Percentiles rank a stretch among this genome's conserved stretches.
Evolutionary conservation across 352 stramenopile genomes (phyloP).

Genomic region (Phytopythium aichiense): DNA sequence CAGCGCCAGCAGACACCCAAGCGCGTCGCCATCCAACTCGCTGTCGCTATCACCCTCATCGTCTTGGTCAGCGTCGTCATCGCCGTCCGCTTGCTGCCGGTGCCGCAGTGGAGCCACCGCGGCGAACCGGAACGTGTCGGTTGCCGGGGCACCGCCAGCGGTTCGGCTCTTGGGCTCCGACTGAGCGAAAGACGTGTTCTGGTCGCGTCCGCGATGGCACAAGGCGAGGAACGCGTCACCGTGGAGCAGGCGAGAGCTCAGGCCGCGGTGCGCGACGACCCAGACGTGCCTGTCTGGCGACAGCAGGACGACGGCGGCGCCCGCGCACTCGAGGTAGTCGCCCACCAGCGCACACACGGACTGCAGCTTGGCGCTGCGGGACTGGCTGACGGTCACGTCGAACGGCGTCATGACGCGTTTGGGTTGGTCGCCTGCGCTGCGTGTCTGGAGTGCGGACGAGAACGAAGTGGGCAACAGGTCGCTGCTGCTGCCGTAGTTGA

Average conservation of each 20-base stretch:
- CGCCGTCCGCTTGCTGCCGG: background rate
- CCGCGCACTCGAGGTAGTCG: constrained; percentile 70
- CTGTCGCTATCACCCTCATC: background rate
- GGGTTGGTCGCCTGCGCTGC: background rate
- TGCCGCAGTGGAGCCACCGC: constrained; percentile 44
- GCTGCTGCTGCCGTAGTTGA: background rate
- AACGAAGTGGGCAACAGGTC: background rate
- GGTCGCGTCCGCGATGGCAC: constrained; percentile 39
- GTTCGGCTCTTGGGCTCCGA: constrained; percentile 25
- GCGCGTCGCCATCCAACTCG: constrained; percentile 10
- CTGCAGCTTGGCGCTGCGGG: constrained; percentile 64
- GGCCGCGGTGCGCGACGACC: constrained; percentile 59
- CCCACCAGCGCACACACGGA: constrained; percentile 61
- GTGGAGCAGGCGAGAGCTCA: constrained; percentile 46
- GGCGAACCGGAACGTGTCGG: constrained; percentile 56
- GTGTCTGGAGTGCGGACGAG: constrained; percentile 7
- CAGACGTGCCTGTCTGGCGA: constrained; percentile 50
- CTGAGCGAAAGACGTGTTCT: constrained; percentile 42
- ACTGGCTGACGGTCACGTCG: constrained; percentile 64
- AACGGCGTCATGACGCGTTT: background rate
- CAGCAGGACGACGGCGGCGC: constrained; percentile 60
- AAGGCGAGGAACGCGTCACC: constrained; percentile 53
- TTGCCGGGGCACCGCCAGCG: background rate
- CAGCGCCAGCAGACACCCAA: constrained; percentile 61
- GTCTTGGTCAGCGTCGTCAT: constrained; percentile 9